These are phyloP conservation scores for Coemansia sp. DNA, from an alignment of 192 early-diverging fungal species.

Conservation along the genomic window DNA sequence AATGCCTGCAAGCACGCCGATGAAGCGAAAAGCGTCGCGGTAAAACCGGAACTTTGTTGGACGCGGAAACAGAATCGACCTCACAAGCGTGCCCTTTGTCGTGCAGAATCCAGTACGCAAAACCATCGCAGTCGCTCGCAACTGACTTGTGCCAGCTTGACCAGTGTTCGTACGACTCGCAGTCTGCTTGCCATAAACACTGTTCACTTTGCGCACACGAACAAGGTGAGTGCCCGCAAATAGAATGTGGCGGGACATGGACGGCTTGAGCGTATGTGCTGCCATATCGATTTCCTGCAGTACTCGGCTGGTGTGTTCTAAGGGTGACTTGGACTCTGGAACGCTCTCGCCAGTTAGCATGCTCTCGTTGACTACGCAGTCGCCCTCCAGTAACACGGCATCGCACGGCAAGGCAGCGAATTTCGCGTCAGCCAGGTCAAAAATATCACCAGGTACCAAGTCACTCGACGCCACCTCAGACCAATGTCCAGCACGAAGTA, in stretches of 20 bases:
- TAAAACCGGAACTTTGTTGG: slow-evolving; percentile 94
- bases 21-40: slow-evolving; percentile 92
- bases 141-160: not conserved
- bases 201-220: slow-evolving; percentile 59
- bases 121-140: slow-evolving; percentile 76
- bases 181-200: slow-evolving; percentile 11
- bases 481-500: slow-evolving; percentile 64
- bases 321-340: slow-evolving; percentile 86
- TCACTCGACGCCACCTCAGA: slow-evolving; percentile 60
- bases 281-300: slow-evolving; percentile 33
- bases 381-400: slow-evolving; percentile 84
- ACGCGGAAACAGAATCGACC: slow-evolving; percentile 95
- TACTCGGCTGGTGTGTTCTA: slow-evolving; percentile 25
- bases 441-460: slow-evolving; percentile 93
- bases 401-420: slow-evolving; percentile 82
- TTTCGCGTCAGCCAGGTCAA: slow-evolving; percentile 66
- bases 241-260: slow-evolving; percentile 81
- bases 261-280: slow-evolving; percentile 48
- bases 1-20: slow-evolving; percentile 83
- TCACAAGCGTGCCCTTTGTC: slow-evolving; percentile 89
- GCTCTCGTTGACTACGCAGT: slow-evolving; percentile 96
- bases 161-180: not conserved
- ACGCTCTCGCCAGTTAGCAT: slow-evolving; percentile 98
- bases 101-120: slow-evolving; percentile 93
- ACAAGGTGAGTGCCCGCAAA: slow-evolving; percentile 94